These are phyloP conservation scores for Eragrostis tef DNA, from an alignment of 202 grass and related monocot genomes.

Conservation along the genomic window DNA sequence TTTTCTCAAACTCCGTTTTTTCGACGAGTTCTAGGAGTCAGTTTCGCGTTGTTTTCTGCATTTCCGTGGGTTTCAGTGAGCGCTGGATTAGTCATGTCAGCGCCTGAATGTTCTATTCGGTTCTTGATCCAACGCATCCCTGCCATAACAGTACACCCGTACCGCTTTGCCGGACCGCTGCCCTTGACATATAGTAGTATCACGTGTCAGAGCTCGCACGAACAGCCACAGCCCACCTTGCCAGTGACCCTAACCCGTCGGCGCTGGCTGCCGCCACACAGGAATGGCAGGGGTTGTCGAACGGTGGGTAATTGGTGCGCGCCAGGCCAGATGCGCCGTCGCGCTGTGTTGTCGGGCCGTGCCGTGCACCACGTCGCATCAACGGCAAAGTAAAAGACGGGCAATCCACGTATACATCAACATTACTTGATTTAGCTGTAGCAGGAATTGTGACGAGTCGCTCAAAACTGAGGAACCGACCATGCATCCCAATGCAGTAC, in stretches of 20 bases:
- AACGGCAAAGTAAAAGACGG: background rate
- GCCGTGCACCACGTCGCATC: background rate
- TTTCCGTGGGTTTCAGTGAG: background rate
- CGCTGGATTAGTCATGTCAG: background rate
- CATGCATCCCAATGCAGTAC: background rate
- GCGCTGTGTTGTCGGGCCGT: background rate
- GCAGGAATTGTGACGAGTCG: background rate
- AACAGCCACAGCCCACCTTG: background rate
- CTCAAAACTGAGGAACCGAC: background rate
- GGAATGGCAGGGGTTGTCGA: background rate
- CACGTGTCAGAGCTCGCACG: slow-evolving; percentile 1
- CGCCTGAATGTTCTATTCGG: slow-evolving; percentile 21
- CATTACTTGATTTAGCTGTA: background rate
- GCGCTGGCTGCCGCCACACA: slow-evolving; percentile 6
- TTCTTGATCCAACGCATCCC: background rate
- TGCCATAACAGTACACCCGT: background rate
- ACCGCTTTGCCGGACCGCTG: slow-evolving; percentile 23
- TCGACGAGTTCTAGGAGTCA: background rate
- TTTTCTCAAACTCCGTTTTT: background rate
- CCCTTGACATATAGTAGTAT: slow-evolving; percentile 43
- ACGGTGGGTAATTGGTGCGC: slow-evolving; percentile 1
- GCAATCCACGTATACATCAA: background rate
- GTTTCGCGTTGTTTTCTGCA: background rate
- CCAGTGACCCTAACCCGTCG: slow-evolving; percentile 24
- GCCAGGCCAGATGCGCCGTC: background rate